phyloP scores from a whole-genome alignment of 306 rosid genomes.

The Trifolium subterraneum region DNA sequence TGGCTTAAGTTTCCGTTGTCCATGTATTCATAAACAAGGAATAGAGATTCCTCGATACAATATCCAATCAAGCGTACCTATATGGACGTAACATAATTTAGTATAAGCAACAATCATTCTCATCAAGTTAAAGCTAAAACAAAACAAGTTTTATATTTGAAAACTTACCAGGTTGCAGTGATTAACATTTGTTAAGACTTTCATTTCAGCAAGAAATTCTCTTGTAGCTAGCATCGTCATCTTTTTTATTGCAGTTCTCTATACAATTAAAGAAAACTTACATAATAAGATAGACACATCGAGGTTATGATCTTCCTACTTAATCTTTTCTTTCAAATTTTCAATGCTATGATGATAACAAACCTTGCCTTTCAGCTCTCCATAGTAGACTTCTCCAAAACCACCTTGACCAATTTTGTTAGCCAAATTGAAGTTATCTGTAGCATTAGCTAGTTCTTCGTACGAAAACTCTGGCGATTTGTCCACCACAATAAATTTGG shows the following conservation, averaged over 20 bases:
- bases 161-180: conserved; percentile 75
- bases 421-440: conserved; percentile 71
- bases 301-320: not conserved
- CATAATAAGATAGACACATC: conserved; percentile 39
- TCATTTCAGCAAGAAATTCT: conserved; percentile 82
- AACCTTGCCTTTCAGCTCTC: conserved; percentile 87
- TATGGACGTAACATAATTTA: not conserved
- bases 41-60: conserved; percentile 75
- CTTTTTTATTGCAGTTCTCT: conserved; percentile 64
- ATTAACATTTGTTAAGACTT: conserved; percentile 79
- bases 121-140: not conserved
- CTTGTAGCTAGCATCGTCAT: conserved; percentile 74
- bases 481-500: conserved; percentile 17
- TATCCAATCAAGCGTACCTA: conserved; percentile 92
- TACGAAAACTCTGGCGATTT: conserved; percentile 75
- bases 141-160: not conserved
- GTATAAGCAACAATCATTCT: too few relatives aligned
- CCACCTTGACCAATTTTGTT: conserved; percentile 88
- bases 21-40: conserved; percentile 85
- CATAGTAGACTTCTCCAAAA: conserved; percentile 82
- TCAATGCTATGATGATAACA: conserved; percentile 7
- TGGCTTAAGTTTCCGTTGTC: conserved; percentile 84
- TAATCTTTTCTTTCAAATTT: not conserved
- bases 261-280: not conserved
- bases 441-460: conserved; percentile 75